Evolutionary conservation across 2,329 filamentous ascomycete genomes (phyloP), one percentile per base, ranked within the genome.

Genomic region (Pseudocercospora fuligena): DNA sequence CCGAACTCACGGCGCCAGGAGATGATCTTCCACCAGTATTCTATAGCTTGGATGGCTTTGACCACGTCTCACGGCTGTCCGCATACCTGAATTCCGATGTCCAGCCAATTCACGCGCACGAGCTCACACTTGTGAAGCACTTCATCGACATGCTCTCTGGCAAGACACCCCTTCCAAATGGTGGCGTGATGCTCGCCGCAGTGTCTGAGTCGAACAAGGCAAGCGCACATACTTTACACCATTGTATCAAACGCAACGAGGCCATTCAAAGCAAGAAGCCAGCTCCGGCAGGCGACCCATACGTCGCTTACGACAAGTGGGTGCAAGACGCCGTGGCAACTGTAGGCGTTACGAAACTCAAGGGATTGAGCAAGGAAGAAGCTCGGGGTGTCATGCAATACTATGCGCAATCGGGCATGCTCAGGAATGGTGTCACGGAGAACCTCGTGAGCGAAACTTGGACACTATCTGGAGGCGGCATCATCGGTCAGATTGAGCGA

Each of bases 331-430:
- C 72, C 2, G 68, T 84, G 65, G 79, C 80, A 64, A 77, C 77
- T 7, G 78, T 86, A 12, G 60, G 63, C 3, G 77, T 86, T 2
- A 78, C 84, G 72, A 84, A 86, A 21, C 76, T 97, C 21, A 84
- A 86, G 49, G 91, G 92, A 8, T 75, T 97, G 71, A 90, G 83
- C 73, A 92, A 90, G 80, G 81, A 85, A 1, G 94, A 98, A 81
- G 89, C 92, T 11, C 87, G 90, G 66, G 86, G 88, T 0, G 83
- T 97, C 73, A 90, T 98, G 88, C 93, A 97, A 82, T 98, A 97
- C 82, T 98, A 94, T 85, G 93, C 92, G 5, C 88, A 88, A 40
- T 96, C 92, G 78, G 95, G 94, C 12, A 84, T 97, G 77, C 78
- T 97, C 76, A 87, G 91, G 70, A 83, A 87, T 68, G 84, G 83